Percentiles rank a stretch among this genome's conserved stretches.
Conservation (phyloP, 345 rosid genomes). For the Hirschfeldia incana region DNA sequence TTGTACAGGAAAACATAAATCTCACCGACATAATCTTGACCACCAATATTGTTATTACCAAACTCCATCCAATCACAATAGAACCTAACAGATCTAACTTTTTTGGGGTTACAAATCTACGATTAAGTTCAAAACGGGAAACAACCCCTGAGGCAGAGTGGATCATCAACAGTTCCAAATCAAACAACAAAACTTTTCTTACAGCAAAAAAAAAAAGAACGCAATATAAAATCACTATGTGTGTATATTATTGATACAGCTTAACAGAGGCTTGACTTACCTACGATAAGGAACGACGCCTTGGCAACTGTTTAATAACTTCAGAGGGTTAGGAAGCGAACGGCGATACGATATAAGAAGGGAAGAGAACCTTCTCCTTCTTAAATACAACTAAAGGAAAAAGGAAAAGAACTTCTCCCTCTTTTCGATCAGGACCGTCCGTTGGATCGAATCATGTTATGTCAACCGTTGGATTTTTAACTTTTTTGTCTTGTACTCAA, state of each 20-base stretch:
- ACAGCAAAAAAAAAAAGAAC: background rate
- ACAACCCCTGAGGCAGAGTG: no score
- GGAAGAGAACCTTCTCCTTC: background rate
- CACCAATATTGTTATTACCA: background rate
- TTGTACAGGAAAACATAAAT: background rate
- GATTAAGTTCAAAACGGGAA: background rate
- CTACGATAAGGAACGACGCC: background rate
- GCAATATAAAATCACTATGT: background rate
- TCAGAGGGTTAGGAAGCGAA: background rate
- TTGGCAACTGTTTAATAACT: background rate
- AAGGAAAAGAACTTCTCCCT: background rate
- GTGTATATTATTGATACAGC: background rate
- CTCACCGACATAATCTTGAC: background rate
- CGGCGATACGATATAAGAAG: no score
- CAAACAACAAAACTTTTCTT: background rate
- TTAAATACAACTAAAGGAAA: background rate
- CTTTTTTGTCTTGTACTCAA: background rate
- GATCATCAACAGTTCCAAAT: background rate
- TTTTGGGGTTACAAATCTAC: background rate
- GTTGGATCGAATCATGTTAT: background rate
- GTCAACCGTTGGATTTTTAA: background rate
- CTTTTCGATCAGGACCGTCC: background rate
- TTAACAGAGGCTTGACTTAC: background rate
- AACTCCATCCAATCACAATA: background rate
- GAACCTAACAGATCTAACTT: background rate